Conservation (phyloP, 208 protist species). For the Leishmania tarentolae region DNA sequence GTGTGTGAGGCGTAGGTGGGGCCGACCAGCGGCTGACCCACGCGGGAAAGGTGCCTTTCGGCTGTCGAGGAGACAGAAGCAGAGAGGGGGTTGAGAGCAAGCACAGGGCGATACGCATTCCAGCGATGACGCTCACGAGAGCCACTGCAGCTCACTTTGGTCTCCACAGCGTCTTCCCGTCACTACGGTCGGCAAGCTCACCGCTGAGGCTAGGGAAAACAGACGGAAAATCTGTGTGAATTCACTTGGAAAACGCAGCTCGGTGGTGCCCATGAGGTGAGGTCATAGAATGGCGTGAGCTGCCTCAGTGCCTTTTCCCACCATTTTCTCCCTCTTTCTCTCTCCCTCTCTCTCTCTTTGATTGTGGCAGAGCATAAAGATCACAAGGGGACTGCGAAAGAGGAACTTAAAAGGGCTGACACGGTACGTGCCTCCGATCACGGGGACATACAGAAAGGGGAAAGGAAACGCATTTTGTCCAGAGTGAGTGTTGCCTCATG, state of each 20-base stretch:
- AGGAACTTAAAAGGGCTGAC: neutral
- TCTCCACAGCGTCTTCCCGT: neutral
- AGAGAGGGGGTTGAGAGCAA: neutral
- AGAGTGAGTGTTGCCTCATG: neutral
- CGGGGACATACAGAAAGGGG: neutral
- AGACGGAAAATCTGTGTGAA: neutral
- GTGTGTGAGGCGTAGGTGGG: neutral
- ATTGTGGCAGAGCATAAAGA: neutral
- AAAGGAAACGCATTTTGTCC: neutral
- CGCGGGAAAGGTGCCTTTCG: neutral
- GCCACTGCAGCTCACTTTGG: neutral
- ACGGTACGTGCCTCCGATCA: neutral
- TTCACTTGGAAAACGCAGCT: neutral
- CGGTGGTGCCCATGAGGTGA: neutral
- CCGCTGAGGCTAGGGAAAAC: neutral
- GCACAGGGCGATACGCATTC: neutral
- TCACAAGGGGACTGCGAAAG: neutral
- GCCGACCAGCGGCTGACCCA: neutral
- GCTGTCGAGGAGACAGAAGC: neutral
- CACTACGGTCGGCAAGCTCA: neutral
- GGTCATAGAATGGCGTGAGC: neutral
- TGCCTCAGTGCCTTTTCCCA: neutral
- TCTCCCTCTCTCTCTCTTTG: neutral
- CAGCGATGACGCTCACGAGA: neutral
- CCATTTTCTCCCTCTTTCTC: neutral